Conservation (phyloP, 805 yeast genomes). For the Candida coleopterorum region DNA sequence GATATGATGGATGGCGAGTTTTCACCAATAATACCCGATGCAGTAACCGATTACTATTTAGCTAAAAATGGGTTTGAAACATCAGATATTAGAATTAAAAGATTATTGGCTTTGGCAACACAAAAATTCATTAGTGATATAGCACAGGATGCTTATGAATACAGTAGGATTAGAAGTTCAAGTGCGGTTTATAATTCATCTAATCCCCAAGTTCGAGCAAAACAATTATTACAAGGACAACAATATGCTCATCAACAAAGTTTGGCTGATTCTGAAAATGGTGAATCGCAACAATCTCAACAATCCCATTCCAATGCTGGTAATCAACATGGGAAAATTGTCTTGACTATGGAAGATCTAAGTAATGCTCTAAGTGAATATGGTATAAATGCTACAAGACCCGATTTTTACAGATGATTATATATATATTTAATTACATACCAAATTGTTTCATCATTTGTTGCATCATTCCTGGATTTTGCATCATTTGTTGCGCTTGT, state of each 20-base stretch:
- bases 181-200: conserved; percentile 81
- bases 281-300: conserved; percentile 35
- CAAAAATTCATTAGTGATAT: conserved; percentile 92
- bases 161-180: conserved; percentile 85
- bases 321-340: conserved; percentile 68
- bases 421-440: conserved; percentile 38
- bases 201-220: conserved; percentile 81
- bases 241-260: conserved; percentile 43
- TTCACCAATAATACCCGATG: conserved; percentile 95
- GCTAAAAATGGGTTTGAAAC: conserved; percentile 82
- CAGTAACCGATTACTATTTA: conserved; percentile 88
- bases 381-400: conserved; percentile 83
- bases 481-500: conserved; percentile 46
- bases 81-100: conserved; percentile 64
- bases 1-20: conserved; percentile 83
- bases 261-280: conserved; percentile 19
- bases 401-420: conserved; percentile 81
- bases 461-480: conserved; percentile 42
- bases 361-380: conserved; percentile 91
- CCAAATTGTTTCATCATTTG: conserved; percentile 71
- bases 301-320: conserved; percentile 39
- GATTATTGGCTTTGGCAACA: conserved; percentile 88
- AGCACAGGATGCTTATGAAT: conserved; percentile 95
- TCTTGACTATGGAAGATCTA: conserved; percentile 87
- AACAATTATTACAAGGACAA: conserved; percentile 68